Base-by-base conservation (phyloP, 1,284 basidiomycete species). In the Peniophora sp. region DNA sequence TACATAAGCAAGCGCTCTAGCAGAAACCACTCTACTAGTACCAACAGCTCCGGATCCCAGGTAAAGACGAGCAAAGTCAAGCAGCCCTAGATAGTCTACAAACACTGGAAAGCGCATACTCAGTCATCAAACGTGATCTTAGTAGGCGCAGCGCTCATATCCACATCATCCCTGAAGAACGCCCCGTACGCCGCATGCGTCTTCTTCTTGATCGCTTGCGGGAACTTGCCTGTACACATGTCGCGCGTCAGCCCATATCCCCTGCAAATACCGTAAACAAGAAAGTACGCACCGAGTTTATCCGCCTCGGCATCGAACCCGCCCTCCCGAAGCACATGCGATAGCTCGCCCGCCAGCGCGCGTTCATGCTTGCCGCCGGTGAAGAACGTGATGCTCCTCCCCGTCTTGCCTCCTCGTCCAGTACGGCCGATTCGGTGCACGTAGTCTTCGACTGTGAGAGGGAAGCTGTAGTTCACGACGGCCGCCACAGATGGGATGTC, bases 351-450 rank as follows among this genome's bases (percentile, higher is more conserved):
- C 0, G 96, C 95, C 17, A 97, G 76, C n/a, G 85, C 78, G 48
- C 79, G 74, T 67, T 96, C 92, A 66, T 95, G 92, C 39, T 72
- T 78, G 55, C 91, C 89, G 3, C 92, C 92, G 0, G 92, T 95
- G 70, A 99, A 99, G 75, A 97, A 99, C 10, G 97, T 99, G 60
- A 98, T 87, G 18, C 91, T 90, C 67, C 92, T 94, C 49, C 96
- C 97, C 32, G 74, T 82, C 64, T 88, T 85, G 27, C 96, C 96
- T 35, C 91, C 96, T 51, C 96, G 88, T 23, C 96, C 93, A 3
- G 96, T 98, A 60, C 96, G 83, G 24, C 96, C 96, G 58, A 98
- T 98, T 27, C 97, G 88, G 71, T 99, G 96, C 54, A 99, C 88
- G 65, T 98, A 99, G 72, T 98, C 84, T 71, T 94, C 93, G 47